Percentiles rank a stretch among this genome's conserved stretches.
These are phyloP conservation scores for Mycocentrospora acerina DNA, from an alignment of 2,329 filamentous ascomycete genomes.

Conservation along the genomic window DNA sequence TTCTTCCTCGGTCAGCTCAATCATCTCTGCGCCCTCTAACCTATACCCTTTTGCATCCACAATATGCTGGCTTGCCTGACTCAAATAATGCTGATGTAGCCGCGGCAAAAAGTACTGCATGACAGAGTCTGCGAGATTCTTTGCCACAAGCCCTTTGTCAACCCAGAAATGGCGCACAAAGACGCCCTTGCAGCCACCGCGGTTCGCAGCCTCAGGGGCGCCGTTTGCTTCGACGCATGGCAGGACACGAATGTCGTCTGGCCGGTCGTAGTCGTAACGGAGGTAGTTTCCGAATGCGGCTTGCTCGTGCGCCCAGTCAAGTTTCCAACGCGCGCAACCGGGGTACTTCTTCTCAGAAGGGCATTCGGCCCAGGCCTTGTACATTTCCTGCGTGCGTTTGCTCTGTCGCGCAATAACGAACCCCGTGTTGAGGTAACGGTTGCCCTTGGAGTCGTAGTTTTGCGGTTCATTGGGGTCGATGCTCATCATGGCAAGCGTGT, in stretches of 20 bases:
- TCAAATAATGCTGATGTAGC: conserved; percentile 36
- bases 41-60: conserved; percentile 39
- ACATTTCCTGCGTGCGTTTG: conserved; percentile 41
- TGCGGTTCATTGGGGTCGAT: conserved; percentile 47
- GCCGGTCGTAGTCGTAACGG: conserved; percentile 41
- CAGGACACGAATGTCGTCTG: conserved; percentile 40
- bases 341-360: conserved; percentile 37
- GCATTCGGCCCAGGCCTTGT: conserved; percentile 42
- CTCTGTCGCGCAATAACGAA: conserved; percentile 48
- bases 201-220: conserved; percentile 35
- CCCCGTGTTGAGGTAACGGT: conserved; percentile 48
- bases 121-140: conserved; percentile 35
- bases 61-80: conserved; percentile 30
- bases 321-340: conserved; percentile 39
- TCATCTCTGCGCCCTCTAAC: conserved; percentile 35
- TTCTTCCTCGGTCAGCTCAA: conserved; percentile 35
- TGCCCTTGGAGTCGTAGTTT: conserved; percentile 47
- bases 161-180: conserved; percentile 45
- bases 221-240: conserved; percentile 44
- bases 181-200: conserved; percentile 40
- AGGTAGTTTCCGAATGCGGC: conserved; percentile 43
- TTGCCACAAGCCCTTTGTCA: conserved; percentile 35
- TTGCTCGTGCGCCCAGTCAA: conserved; percentile 42
- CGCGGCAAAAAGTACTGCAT: conserved; percentile 42
- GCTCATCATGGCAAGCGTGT: conserved; percentile 51